Conservation (phyloP, 1,284 basidiomycete genomes). For the Fomitopsis pinicola region DNA sequence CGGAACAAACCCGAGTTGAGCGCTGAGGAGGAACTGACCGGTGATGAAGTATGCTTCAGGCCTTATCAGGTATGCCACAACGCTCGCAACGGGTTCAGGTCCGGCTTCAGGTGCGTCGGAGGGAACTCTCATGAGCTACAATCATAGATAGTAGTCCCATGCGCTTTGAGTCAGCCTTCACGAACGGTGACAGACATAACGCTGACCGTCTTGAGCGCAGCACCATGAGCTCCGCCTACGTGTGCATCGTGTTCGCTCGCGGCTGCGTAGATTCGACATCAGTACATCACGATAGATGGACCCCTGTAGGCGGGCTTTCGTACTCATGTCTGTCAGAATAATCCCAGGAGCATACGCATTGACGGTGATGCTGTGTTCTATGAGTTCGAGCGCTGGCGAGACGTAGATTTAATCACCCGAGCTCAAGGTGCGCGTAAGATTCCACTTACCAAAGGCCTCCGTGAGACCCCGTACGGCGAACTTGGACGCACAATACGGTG, state of each 20-base stretch:
- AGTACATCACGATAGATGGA: neutral
- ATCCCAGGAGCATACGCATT: conserved; percentile 1
- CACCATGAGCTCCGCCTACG: neutral
- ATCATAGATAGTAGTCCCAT: too few relatives aligned
- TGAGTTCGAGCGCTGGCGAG: neutral
- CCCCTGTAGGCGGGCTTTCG: neutral
- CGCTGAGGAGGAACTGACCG: neutral
- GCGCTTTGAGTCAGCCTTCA: too few relatives aligned
- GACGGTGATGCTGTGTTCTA: conserved; percentile 3
- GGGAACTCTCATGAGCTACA: conserved; percentile 2
- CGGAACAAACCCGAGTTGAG: neutral
- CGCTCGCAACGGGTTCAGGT: conserved; percentile 8
- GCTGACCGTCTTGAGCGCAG: neutral
- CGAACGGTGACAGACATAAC: neutral
- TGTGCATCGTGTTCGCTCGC: neutral
- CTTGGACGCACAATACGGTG: conserved; percentile 18
- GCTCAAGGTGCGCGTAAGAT: neutral
- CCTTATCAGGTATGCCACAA: conserved; percentile 11
- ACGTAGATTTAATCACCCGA: neutral
- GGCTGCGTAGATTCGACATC: neutral
- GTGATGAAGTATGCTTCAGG: conserved; percentile 12
- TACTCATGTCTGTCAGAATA: conserved; percentile 1
- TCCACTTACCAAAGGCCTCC: conserved; percentile 7
- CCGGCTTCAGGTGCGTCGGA: neutral
- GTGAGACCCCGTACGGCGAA: conserved; percentile 25